Percentiles rank a stretch among this genome's conserved stretches.
phyloP scores from a whole-genome alignment of 208 protist species.

The Porcisia deanei region DNA sequence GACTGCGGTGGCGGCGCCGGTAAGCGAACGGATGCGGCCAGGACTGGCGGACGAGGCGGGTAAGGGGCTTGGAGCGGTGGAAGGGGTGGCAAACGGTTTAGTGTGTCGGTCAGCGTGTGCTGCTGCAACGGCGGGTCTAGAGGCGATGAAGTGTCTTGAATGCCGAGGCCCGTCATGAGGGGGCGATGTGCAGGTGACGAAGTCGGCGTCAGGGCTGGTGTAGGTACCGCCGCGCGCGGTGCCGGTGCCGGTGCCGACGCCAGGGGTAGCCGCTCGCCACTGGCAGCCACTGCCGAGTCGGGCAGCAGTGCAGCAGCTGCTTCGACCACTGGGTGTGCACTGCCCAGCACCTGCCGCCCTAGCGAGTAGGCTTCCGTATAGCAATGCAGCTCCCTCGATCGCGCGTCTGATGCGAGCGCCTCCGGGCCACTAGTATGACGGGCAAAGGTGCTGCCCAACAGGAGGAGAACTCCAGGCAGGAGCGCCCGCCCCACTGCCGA shows the following conservation, averaged over 20 bases:
- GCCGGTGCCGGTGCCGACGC: background rate
- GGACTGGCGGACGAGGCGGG: background rate
- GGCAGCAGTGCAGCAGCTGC: background rate
- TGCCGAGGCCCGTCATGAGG: background rate
- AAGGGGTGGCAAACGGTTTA: background rate
- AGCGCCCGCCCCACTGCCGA: conserved; percentile 10
- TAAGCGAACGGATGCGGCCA: background rate
- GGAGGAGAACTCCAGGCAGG: conserved; percentile 30
- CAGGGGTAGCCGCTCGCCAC: background rate
- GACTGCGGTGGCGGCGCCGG: background rate
- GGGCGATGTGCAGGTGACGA: no score
- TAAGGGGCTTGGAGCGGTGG: background rate
- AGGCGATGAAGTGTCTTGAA: background rate
- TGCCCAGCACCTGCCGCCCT: conserved; percentile 12
- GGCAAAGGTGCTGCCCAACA: conserved; percentile 2
- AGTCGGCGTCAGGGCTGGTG: background rate
- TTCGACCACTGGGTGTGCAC: conserved; percentile 19
- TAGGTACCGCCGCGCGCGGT: background rate
- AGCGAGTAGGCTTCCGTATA: conserved; percentile 18
- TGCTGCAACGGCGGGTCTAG: background rate
- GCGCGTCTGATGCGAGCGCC: background rate
- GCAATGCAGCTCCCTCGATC: background rate
- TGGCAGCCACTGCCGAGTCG: background rate
- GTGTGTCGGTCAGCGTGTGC: background rate
- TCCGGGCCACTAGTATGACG: background rate